Evolutionary conservation across 139 green algal species (phyloP).

Genomic region (Chlamydomonas sp.): DNA sequence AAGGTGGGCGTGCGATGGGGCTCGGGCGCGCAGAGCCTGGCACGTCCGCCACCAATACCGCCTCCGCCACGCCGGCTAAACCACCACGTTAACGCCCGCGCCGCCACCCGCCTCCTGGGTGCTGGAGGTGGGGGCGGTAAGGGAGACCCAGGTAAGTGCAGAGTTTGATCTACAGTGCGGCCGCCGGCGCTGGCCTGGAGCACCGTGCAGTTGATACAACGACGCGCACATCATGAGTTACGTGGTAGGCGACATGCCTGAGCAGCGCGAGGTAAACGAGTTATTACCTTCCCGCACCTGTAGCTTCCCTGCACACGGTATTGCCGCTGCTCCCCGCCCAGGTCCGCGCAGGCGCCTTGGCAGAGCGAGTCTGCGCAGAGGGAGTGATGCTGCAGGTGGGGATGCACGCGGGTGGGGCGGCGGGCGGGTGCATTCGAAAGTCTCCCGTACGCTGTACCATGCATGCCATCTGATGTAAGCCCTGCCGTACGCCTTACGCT

Average conservation of each 20-base stretch:
- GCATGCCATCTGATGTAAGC: neutral
- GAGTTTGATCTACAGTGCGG: neutral
- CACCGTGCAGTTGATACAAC: too few relatives aligned
- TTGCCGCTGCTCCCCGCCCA: neutral
- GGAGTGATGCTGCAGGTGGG: slow-evolving; percentile 57
- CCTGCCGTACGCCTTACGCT: neutral
- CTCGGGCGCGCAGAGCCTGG: neutral
- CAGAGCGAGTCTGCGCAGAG: slow-evolving; percentile 54
- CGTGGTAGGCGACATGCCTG: too few relatives aligned
- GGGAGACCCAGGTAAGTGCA: slow-evolving; percentile 45
- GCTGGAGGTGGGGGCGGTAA: slow-evolving; percentile 48
- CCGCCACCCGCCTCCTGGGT: slow-evolving; percentile 48
- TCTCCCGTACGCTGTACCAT: too few relatives aligned
- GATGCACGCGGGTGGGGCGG: neutral
- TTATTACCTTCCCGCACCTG: neutral
- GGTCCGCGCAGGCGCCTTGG: slow-evolving; percentile 50
- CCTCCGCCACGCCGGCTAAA: neutral
- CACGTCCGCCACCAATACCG: neutral
- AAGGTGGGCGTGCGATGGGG: neutral
- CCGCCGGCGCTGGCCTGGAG: neutral
- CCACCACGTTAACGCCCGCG: neutral
- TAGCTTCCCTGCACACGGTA: too few relatives aligned
- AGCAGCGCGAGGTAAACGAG: too few relatives aligned
- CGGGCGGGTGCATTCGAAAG: neutral
- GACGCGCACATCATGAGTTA: too few relatives aligned